Evolutionary conservation across 768 basidiomycete species (phyloP).

Genomic region (Daedalea quercina): DNA sequence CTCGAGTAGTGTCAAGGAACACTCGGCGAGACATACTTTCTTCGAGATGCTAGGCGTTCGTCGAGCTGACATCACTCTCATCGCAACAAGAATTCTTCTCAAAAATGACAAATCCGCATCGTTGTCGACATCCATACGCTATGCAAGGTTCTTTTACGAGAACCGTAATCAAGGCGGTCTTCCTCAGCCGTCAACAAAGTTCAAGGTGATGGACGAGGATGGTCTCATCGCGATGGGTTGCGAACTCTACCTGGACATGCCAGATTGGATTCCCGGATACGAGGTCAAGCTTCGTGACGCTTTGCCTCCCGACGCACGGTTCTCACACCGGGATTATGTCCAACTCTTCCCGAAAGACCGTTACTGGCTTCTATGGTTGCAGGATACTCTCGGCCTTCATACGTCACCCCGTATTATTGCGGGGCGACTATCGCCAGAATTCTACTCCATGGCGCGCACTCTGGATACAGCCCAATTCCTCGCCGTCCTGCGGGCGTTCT

Average conservation of each 20-base stretch:
- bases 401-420: slow-evolving; percentile 9
- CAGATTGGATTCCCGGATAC: not conserved
- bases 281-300: not conserved
- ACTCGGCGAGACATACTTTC: not conserved
- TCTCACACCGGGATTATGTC: not conserved
- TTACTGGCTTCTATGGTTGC: slow-evolving; percentile 13
- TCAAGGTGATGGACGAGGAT: not conserved
- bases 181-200: not conserved
- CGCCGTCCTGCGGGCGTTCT: slow-evolving; percentile 7
- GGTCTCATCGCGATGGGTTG: not conserved
- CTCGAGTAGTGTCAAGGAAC: not conserved
- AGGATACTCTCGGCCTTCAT: slow-evolving; percentile 7
- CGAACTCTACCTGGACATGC: not conserved
- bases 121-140: not conserved
- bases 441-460: not conserved
- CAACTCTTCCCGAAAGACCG: not conserved
- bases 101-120: not conserved
- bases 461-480: slow-evolving; percentile 1
- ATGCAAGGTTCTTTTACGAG: not conserved
- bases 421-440: slow-evolving; percentile 8
- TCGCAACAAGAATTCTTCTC: not conserved
- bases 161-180: not conserved
- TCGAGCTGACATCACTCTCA: not conserved
- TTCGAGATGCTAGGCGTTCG: not conserved
- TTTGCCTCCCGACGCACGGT: not conserved